Evolutionary conservation across 495 filamentous ascomycete species (phyloP).

Genomic region (Barbatosphaeria neglecta): DNA sequence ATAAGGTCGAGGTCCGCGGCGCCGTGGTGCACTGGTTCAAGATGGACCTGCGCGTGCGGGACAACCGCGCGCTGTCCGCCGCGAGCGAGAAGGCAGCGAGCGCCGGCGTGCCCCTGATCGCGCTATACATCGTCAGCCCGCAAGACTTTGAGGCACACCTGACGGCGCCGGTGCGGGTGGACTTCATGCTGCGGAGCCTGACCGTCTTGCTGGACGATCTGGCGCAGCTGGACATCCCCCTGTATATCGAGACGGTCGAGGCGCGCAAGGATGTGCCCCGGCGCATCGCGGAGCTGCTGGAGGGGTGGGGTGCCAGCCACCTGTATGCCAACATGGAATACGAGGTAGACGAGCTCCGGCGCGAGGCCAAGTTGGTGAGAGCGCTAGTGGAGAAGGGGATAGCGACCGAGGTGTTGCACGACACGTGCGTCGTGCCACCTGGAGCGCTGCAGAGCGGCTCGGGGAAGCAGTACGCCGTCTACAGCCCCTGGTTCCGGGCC

Average conservation of each 20-base stretch:
- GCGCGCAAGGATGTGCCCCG: constrained; percentile 50
- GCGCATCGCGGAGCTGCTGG: constrained; percentile 56
- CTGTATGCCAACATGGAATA: constrained; percentile 65
- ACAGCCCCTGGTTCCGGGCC: constrained; percentile 66
- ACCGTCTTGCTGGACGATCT: constrained; percentile 54
- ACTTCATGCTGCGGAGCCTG: constrained; percentile 66
- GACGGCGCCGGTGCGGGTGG: constrained; percentile 59
- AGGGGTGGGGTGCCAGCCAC: constrained; percentile 65
- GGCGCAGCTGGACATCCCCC: constrained; percentile 60
- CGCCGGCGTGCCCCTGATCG: constrained; percentile 55
- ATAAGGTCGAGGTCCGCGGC: constrained; percentile 35
- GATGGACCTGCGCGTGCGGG: constrained; percentile 58
- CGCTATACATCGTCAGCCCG: constrained; percentile 70
- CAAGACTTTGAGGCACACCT: constrained; percentile 80
- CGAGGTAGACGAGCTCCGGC: constrained; percentile 64
- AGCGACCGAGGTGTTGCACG: constrained; percentile 54
- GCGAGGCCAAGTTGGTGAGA: constrained; percentile 57
- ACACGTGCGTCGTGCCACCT: constrained; percentile 73
- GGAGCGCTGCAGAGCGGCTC: constrained; percentile 49
- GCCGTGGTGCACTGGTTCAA: constrained; percentile 91
- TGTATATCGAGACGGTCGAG: constrained; percentile 62
- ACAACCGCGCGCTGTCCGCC: constrained; percentile 61
- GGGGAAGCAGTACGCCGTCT: constrained; percentile 75
- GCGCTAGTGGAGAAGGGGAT: constrained; percentile 49
- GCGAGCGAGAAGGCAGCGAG: constrained; percentile 57